These are phyloP conservation scores for Lepidium aucheri DNA, from an alignment of 345 rosid species.

Conservation along the genomic window DNA sequence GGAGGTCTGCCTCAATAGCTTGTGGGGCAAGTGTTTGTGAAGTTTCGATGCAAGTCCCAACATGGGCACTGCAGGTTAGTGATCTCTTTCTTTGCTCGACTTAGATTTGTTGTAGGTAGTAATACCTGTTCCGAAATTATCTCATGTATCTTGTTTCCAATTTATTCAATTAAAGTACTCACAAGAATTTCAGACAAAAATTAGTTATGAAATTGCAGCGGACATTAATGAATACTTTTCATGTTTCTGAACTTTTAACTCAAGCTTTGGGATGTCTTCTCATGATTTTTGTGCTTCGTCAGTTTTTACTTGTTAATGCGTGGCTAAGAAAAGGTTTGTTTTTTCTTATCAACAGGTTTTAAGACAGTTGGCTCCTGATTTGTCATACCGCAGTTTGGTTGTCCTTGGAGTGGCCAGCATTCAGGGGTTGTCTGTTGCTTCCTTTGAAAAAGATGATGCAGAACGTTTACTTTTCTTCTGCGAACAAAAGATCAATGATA, in stretches of 20 bases:
- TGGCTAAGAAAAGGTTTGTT: not conserved
- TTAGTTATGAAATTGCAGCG: not conserved
- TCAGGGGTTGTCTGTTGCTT: slow-evolving; percentile 93
- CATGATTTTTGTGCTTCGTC: not conserved
- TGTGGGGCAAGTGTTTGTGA: slow-evolving; percentile 94
- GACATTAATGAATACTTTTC: not conserved
- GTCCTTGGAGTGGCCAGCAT: slow-evolving; percentile 91
- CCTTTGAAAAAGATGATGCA: slow-evolving; percentile 95
- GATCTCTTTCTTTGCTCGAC: not conserved
- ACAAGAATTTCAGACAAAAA: not conserved
- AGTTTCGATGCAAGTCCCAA: slow-evolving; percentile 86
- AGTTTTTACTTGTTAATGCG: not conserved
- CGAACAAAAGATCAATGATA: slow-evolving; percentile 38
- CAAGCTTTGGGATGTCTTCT: not conserved
- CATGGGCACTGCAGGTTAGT: slow-evolving; percentile 96
- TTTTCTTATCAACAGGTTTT: slow-evolving; percentile 46
- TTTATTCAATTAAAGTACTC: not conserved
- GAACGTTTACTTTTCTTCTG: slow-evolving; percentile 86
- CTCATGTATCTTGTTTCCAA: slow-evolving; percentile 1
- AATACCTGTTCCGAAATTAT: not conserved
- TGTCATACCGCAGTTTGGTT: slow-evolving; percentile 79
- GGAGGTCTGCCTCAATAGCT: slow-evolving; percentile 87
- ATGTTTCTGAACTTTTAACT: not conserved
- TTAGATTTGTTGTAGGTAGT: not conserved
- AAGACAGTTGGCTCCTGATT: slow-evolving; percentile 94